Base-by-base conservation (phyloP, 129 eudicot genomes). In the Flaveria robusta region DNA sequence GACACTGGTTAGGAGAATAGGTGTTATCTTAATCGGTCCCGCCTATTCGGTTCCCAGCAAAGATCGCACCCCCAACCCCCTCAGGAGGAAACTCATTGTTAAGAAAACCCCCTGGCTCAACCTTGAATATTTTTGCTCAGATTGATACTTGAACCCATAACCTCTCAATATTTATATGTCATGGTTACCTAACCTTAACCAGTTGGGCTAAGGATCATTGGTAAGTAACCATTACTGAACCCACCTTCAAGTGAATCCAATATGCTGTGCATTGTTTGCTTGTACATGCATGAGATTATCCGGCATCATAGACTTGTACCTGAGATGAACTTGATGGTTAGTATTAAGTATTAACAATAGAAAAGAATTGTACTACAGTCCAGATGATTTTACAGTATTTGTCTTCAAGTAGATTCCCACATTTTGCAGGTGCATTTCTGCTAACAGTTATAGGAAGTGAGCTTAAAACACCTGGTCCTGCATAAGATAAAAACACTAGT, bases 321-420 rank as follows among this genome's bases (percentile, higher is more conserved):
- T 45, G 37, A 71, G 67, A 74, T 74, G 71, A 46, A 68, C 63
- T 63, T 46, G 26, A 7, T 62, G 51, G 19, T 74, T 23, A 62
- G 46, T 60, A 46, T 50, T 20, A 47, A 62, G 46, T 60, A 46
- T 50, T 20, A 47, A 37, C 51, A 62, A 79, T 43, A 71, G 16
- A 24, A 64, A 64, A 64, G 56, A 71, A 78, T 42, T 64, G 81
- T 55, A 51, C 71, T 70, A 64, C 65, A 70, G 24, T 47, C 8
- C 70, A 70, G 29, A 46, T 70, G 2, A 70, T 70, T 78, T 46
- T 59, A 70, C 82, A 78, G 82, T 46, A 52, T 71, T 79, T 72
- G 79, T 79, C 74, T 65, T 19, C 19, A 41, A 65, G 27, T 59
- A 79, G 83, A 79, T 79, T 79, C 83, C 74, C 66, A 71, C 65